phyloP scores from a whole-genome alignment of 495 filamentous ascomycete genomes.

The Thermochaetoides thermophila region DNA sequence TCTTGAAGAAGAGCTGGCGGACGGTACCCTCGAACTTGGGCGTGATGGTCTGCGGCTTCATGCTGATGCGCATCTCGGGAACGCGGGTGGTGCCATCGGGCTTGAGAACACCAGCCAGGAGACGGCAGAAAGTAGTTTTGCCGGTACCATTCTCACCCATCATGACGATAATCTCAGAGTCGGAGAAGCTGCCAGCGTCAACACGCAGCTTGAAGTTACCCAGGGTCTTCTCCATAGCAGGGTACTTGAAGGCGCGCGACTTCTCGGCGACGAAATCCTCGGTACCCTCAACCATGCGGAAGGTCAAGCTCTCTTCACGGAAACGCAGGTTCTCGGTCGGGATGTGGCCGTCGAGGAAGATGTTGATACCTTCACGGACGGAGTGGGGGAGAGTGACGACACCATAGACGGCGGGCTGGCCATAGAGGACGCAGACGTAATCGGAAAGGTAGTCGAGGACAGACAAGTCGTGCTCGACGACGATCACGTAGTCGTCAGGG shows the following conservation, averaged over 20 bases:
- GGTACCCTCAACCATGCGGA: constrained; percentile 83
- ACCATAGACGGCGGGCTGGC: constrained; percentile 87
- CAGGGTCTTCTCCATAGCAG: constrained; percentile 83
- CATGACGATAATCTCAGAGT: constrained; percentile 98
- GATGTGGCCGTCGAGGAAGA: constrained; percentile 95
- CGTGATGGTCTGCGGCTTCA: constrained; percentile 99
- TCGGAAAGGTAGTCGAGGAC: constrained; percentile 97
- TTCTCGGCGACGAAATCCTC: constrained; percentile 85
- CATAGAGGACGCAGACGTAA: constrained; percentile 94
- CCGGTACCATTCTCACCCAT: constrained; percentile 94
- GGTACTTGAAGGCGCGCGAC: constrained; percentile 71
- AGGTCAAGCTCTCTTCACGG: constrained; percentile 90
- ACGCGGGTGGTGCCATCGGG: constrained; percentile 64
- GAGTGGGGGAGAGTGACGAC: constrained; percentile 94
- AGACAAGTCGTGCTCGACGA: constrained; percentile 97
- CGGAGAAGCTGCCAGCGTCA: constrained; percentile 76
- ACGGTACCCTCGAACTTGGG: constrained; percentile 96
- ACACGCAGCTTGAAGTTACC: constrained; percentile 76
- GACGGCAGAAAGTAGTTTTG: constrained; percentile 84
- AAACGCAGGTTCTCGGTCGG: constrained; percentile 97
- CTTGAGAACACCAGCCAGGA: constrained; percentile 84
- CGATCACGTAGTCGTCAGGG: constrained; percentile 88
- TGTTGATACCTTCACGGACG: constrained; percentile 98
- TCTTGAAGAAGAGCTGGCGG: constrained; percentile 56
- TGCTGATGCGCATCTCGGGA: constrained; percentile 88